Conservation (phyloP, 2,329 filamentous ascomycete species). For the Trichoderma koningiopsis region DNA sequence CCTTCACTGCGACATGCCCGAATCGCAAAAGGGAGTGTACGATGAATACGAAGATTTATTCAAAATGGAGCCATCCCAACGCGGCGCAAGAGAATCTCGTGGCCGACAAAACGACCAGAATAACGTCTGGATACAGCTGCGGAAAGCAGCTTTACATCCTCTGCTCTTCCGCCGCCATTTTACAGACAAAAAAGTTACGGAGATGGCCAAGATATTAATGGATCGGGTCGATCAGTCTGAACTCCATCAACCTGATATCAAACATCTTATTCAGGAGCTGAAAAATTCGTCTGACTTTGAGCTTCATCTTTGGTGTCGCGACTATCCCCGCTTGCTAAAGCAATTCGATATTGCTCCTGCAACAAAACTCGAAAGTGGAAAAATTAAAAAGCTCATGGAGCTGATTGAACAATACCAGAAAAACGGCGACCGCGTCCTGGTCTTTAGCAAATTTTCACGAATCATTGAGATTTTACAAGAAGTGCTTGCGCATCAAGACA, state of each 20-base stretch:
- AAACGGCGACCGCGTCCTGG: conserved; percentile 82
- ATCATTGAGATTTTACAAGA: conserved; percentile 88
- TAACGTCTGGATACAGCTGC: conserved; percentile 85
- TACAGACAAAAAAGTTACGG: conserved; percentile 69
- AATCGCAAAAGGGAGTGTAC: conserved; percentile 73
- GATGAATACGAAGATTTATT: conserved; percentile 65
- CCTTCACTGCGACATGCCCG: conserved; percentile 78
- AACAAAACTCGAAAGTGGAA: conserved; percentile 69
- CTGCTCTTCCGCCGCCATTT: conserved; percentile 84
- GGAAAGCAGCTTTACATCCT: conserved; percentile 90
- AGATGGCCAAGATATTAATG: conserved; percentile 78
- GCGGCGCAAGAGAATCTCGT: conserved; percentile 48
- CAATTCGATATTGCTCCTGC: conserved; percentile 56
- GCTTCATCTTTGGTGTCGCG: conserved; percentile 65
- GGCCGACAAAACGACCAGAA: conserved; percentile 58
- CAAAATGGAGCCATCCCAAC: conserved; percentile 60
- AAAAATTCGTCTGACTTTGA: conserved; percentile 64
- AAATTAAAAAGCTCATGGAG: conserved; percentile 77
- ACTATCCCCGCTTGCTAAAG: conserved; percentile 55
- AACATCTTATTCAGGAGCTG: conserved; percentile 58
- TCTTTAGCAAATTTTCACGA: conserved; percentile 93
- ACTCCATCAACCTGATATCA: conserved; percentile 53
- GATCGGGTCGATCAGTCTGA: conserved; percentile 63
- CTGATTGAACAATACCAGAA: conserved; percentile 72
- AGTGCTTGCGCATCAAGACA: conserved; percentile 71